Conservation (phyloP, 257 asterid genomes). For the Primulina huaijiensis region DNA sequence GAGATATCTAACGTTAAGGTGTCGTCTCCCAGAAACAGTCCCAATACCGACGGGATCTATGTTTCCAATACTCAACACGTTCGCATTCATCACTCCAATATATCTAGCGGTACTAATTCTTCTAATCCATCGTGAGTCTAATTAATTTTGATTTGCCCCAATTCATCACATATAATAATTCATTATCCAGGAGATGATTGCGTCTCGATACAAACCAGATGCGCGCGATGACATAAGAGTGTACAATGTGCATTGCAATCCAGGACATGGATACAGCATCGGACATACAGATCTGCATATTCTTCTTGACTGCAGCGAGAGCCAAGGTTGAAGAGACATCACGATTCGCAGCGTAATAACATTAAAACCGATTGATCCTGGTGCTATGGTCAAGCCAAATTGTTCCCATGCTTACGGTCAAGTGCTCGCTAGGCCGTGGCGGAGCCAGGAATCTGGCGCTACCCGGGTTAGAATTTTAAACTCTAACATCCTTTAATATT, state of each 20-base stretch:
- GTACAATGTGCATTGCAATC: constrained; percentile 24
- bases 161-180: too few species aligned
- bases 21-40: background rate
- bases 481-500: too few species aligned
- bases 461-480: too few species aligned
- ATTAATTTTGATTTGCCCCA: too few species aligned
- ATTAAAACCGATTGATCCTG: background rate
- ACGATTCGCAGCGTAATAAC: too few species aligned
- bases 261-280: constrained; percentile 32
- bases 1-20: background rate
- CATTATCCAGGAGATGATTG: constrained; percentile 29
- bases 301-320: background rate
- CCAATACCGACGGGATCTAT: background rate
- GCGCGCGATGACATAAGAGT: constrained; percentile 15
- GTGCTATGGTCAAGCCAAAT: background rate
- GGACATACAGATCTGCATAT: background rate
- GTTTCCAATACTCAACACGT: background rate
- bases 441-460: too few species aligned
- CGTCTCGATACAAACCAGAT: constrained; percentile 29
- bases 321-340: background rate
- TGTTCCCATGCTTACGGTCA: background rate
- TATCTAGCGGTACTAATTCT: background rate
- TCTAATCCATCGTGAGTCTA: background rate
- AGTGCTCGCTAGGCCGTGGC: background rate
- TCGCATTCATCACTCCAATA: background rate